Base-by-base conservation (phyloP, 768 basidiomycete species). In the Lactarius hengduanensis region DNA sequence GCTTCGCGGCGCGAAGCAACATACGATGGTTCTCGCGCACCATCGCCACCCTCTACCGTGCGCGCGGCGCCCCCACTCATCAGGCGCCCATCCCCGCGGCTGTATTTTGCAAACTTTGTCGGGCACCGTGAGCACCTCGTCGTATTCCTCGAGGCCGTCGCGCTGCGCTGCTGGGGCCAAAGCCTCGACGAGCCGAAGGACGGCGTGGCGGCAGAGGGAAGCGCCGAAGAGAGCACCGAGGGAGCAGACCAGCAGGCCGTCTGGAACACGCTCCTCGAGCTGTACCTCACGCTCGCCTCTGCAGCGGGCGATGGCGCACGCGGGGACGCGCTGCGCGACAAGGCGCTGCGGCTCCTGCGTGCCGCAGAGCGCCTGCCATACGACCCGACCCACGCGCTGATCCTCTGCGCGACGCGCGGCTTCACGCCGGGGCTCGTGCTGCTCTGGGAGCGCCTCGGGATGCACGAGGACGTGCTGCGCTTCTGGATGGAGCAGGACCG, bases 181-280 rank as follows among this genome's bases (percentile, higher is more conserved):
- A 80, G 77, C 26, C 80, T 93, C 20, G 83, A 86, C 32, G 79
- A 74, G 4, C 38, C 45, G 40, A 69, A 63, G 55, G 74, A 63
- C 15, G 71, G 68, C n/a, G 57, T 69, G 1, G 58, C 57, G 43
- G 63, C 1, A 63, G 73, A 72, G 32, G 9, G 66, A 1, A 70
- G 71, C 28, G 62, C 68, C 13, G 67, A 73, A 57, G 59, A 71
- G 2, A 84, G 85, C 47, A 32, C 41, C 20, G 66, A 84, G 59
- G 78, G 79, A 34, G 73, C 76, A 0, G 90, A 96, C 72, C 93
- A 94, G 72, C 81, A 84, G 10, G 89, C 94, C 0, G 88, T 98
- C 3, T 98, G 96, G 96, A 97, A 96, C 77, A 98, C 96, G 11
- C 80, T 98, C 2, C 79, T 98, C 66, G 96, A 99, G 77, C 83